A percentile compares a stretch with the other conserved stretches of the same genome.
Conservation (phyloP, 176 grass and related monocot genomes). For the Tillandsia fasciculata region DNA sequence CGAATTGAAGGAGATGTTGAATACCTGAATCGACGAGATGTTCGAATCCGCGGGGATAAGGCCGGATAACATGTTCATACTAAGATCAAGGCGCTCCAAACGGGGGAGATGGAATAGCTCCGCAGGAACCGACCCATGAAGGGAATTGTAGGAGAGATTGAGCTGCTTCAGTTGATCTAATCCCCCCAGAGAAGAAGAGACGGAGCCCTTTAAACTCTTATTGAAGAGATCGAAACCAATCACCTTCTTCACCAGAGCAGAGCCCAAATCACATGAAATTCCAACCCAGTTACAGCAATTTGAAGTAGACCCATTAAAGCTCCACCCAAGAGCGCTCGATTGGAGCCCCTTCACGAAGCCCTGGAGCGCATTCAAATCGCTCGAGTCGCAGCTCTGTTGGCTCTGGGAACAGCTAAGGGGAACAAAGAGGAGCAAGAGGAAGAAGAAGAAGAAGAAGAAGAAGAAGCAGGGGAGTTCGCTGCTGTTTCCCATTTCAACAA, state of each 20-base stretch:
- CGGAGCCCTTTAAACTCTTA: constrained; percentile 39
- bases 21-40: constrained; percentile 39
- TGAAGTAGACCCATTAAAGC: constrained; percentile 15
- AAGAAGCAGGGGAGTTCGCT: constrained; percentile 13
- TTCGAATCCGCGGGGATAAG: constrained; percentile 23
- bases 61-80: constrained; percentile 51
- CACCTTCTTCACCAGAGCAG: constrained; percentile 23
- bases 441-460: constrained; percentile 12
- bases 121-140: constrained; percentile 26
- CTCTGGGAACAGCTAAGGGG: constrained; percentile 26
- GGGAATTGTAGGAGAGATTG: constrained; percentile 55
- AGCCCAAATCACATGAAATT: constrained; percentile 32
- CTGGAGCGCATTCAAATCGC: constrained; percentile 43
- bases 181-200: constrained; percentile 35
- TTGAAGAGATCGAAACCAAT: constrained; percentile 55
- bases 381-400: constrained; percentile 30
- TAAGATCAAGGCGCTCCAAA: constrained; percentile 66
- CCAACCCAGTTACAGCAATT: constrained; percentile 69
- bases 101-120: constrained; percentile 27
- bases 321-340: constrained; percentile 40
- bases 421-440: constrained; percentile 23
- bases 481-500: constrained; percentile 43
- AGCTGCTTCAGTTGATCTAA: constrained; percentile 38
- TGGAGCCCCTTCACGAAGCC: constrained; percentile 39
- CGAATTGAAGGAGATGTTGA: constrained; percentile 68